Evolutionary conservation across 495 filamentous ascomycete species (phyloP).

Genomic region (Opeltia flavorubescens): DNA sequence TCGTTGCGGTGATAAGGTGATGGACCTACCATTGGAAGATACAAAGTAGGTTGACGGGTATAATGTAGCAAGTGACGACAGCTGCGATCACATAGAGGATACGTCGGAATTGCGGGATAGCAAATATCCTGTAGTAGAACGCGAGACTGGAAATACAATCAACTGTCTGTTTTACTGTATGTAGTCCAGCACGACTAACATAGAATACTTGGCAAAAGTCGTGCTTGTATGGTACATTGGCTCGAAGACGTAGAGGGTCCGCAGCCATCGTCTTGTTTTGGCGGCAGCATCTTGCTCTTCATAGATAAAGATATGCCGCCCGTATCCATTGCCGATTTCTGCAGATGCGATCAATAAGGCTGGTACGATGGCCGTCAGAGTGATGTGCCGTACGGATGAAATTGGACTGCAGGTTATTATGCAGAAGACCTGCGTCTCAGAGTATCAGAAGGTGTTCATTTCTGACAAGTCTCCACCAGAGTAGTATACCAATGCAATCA

Average conservation of each 20-base stretch:
- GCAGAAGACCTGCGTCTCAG: not conserved
- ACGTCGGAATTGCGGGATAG: slow-evolving; percentile 6
- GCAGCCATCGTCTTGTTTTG: slow-evolving; percentile 5
- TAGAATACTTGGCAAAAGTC: slow-evolving; percentile 7
- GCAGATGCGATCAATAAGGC: not conserved
- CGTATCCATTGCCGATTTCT: slow-evolving; percentile 9
- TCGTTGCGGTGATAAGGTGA: not conserved
- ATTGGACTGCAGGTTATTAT: slow-evolving; percentile 7
- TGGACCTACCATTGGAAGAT: slow-evolving; percentile 11
- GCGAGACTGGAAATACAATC: not conserved
- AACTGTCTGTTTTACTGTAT: not conserved
- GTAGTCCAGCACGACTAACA: slow-evolving; percentile 3
- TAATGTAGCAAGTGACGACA: slow-evolving; percentile 2
- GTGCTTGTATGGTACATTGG: slow-evolving; percentile 8
- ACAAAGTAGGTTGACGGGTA: slow-evolving; percentile 2
- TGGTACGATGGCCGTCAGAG: not conserved
- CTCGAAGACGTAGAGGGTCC: slow-evolving; percentile 9
- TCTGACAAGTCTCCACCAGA: not conserved
- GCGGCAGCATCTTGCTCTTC: not conserved
- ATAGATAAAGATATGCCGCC: slow-evolving; percentile 10
- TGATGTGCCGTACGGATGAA: not conserved
- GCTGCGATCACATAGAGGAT: not conserved
- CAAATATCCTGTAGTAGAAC: slow-evolving; percentile 13
- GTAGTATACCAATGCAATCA: slow-evolving; percentile 7
- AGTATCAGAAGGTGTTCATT: not conserved